Conservation (phyloP, 2,329 filamentous ascomycete species). For the Colletotrichum eleusines region DNA sequence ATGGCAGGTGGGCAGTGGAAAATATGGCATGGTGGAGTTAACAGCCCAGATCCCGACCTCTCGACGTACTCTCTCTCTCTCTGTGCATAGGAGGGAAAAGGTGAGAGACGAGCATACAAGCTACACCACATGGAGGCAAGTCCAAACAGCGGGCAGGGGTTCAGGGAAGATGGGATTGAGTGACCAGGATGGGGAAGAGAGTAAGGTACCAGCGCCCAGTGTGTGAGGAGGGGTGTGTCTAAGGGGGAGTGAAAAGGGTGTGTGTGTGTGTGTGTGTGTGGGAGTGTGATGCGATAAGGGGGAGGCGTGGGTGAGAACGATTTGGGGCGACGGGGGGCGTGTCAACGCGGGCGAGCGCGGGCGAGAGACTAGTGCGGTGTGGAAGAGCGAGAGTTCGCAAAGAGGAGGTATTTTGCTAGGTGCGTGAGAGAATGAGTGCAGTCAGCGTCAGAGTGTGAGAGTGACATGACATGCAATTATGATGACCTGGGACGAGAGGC, state of each 20-base stretch:
- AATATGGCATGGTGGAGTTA: constrained; percentile 37
- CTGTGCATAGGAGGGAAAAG: constrained; percentile 26
- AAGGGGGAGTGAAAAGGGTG: not conserved
- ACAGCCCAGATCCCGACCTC: constrained; percentile 33
- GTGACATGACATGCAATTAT: constrained; percentile 22
- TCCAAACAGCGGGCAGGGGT: constrained; percentile 38
- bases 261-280: constrained; percentile 1
- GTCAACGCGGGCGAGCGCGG: constrained; percentile 6
- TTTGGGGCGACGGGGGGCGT: constrained; percentile 10
- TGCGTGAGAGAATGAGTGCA: constrained; percentile 9
- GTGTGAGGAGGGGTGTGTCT: constrained; percentile 26
- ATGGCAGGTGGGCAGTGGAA: constrained; percentile 42
- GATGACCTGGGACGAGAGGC: constrained; percentile 25
- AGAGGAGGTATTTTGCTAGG: constrained; percentile 6
- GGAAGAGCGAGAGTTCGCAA: constrained; percentile 1
- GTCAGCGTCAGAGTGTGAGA: not conserved
- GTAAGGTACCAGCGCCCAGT: constrained; percentile 36
- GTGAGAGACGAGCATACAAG: constrained; percentile 37
- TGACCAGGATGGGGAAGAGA: constrained; percentile 34
- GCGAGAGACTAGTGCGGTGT: constrained; percentile 15
- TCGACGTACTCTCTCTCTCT: constrained; percentile 34
- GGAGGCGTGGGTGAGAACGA: not conserved
- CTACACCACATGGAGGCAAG: constrained; percentile 40
- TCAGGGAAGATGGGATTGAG: constrained; percentile 36
- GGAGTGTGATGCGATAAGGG: not conserved